phyloP scores from a whole-genome alignment of 495 filamentous ascomycete species.

The Podospora didyma region DNA sequence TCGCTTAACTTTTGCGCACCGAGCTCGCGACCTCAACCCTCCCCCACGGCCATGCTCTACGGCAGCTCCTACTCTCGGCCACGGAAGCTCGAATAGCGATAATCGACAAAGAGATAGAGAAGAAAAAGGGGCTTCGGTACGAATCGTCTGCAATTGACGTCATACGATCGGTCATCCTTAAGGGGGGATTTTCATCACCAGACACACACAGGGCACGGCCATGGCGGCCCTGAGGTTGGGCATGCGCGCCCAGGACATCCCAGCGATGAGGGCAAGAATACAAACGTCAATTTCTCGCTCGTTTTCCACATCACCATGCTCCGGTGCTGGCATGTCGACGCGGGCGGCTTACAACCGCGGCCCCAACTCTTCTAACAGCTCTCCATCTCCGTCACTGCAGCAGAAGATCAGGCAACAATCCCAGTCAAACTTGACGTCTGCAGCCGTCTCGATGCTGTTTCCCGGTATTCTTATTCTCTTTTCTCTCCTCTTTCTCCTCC shows the following conservation, averaged over 20 bases:
- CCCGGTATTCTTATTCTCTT: constrained; percentile 20
- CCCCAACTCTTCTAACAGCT: too few relatives aligned
- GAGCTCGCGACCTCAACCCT: too few relatives aligned
- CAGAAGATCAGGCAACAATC: neutral
- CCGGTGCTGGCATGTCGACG: too few relatives aligned
- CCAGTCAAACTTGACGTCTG: neutral
- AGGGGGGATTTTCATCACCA: neutral
- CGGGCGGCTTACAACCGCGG: too few relatives aligned
- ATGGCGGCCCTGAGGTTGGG: constrained; percentile 15
- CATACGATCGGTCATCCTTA: neutral
- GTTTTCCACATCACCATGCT: constrained; percentile 8
- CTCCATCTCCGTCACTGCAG: neutral
- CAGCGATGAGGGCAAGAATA: constrained; percentile 6
- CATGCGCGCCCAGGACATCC: constrained; percentile 6
- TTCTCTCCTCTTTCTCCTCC: neutral
- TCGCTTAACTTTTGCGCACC: too few relatives aligned
- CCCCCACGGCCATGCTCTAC: neutral
- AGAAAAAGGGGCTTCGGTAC: neutral
- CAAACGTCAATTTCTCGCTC: neutral
- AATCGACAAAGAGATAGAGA: neutral
- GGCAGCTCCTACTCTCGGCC: neutral
- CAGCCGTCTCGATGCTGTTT: constrained; percentile 9
- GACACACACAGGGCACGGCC: neutral
- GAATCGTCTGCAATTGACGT: neutral
- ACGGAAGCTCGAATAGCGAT: neutral